Evolutionary conservation across 2,329 filamentous ascomycete genomes (phyloP).

Genomic region (Achaetomium macrosporum): DNA sequence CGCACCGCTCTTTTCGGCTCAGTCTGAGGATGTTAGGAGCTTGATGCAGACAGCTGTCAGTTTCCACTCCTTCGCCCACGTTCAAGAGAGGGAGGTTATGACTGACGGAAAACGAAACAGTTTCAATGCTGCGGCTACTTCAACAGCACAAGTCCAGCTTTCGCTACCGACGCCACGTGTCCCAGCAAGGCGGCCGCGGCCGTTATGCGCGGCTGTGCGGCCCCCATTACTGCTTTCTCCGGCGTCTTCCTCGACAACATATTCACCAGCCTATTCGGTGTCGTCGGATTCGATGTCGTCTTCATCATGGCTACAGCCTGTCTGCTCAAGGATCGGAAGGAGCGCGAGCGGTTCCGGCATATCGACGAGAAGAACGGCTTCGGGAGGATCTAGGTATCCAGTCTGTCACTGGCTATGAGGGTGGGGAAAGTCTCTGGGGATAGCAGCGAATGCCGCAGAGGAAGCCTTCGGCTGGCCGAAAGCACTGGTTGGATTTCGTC

Average conservation of each 20-base stretch:
- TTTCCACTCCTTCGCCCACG: background rate
- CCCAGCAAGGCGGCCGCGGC: conserved; percentile 65
- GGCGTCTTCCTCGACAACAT: conserved; percentile 68
- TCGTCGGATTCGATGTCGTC: conserved; percentile 65
- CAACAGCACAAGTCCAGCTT: conserved; percentile 66
- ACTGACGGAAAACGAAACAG: conserved; percentile 35
- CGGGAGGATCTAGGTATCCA: conserved; percentile 11
- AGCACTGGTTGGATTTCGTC: background rate
- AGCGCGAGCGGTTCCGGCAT: conserved; percentile 69
- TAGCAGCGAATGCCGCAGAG: background rate
- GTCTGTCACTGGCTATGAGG: background rate
- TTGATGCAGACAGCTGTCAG: conserved; percentile 65
- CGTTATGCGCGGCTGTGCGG: conserved; percentile 63
- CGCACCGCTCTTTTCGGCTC: conserved; percentile 52
- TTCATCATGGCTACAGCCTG: conserved; percentile 67
- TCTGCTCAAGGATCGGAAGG: conserved; percentile 73
- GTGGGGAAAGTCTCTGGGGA: background rate
- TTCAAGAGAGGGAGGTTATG: conserved; percentile 12
- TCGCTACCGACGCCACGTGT: conserved; percentile 63
- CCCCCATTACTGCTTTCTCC: conserved; percentile 60
- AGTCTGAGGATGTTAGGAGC: conserved; percentile 53
- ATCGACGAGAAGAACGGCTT: conserved; percentile 71
- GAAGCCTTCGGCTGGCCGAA: background rate
- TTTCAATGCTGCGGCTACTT: conserved; percentile 77
- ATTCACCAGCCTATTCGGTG: conserved; percentile 74